phyloP scores from a whole-genome alignment of 495 filamentous ascomycete genomes.

The Letharia lupina region DNA sequence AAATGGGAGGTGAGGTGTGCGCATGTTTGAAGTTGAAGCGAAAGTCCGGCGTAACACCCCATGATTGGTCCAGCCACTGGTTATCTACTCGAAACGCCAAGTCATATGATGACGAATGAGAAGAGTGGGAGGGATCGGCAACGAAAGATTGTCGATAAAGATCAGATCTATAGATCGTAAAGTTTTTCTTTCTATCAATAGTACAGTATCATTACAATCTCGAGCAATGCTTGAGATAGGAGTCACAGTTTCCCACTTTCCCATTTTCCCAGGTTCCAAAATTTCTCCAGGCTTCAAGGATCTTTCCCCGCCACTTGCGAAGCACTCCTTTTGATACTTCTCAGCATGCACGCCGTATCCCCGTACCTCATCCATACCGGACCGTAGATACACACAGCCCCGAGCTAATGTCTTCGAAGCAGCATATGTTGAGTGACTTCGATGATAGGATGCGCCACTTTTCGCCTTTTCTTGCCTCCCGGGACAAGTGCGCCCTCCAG shows the following conservation, averaged over 20 bases:
- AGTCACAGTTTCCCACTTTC: background rate
- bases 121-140: background rate
- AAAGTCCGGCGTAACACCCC: background rate
- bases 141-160: no score
- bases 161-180: no score
- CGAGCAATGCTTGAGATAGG: background rate
- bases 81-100: background rate
- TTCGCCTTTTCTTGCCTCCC: background rate
- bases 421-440: no score
- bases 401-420: background rate
- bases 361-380: background rate
- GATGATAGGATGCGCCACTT: background rate
- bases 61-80: constrained; percentile 13
- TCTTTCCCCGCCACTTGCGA: background rate
- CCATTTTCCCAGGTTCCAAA: no score
- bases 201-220: no score
- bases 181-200: no score
- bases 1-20: background rate
- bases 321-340: background rate
- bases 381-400: background rate
- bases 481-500: background rate
- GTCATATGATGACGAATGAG: constrained; percentile 4
- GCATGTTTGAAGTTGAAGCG: background rate
- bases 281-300: background rate
- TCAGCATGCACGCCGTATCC: background rate